Evolutionary conservation across 768 basidiomycete species (phyloP).

Genomic region (Suillus discolor): DNA sequence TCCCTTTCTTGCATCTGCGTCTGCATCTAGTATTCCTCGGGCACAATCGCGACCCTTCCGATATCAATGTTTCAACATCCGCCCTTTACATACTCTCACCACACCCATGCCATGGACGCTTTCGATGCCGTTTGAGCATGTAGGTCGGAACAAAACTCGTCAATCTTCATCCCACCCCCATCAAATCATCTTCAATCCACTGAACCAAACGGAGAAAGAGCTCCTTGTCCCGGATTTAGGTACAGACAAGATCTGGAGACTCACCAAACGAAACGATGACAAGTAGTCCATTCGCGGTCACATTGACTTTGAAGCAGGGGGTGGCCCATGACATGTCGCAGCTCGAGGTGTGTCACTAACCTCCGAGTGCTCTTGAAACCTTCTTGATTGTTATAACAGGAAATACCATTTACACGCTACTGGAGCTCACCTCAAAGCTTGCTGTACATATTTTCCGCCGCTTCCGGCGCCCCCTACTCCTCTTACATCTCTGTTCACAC

Average conservation of each 20-base stretch:
- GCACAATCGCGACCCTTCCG: constrained; percentile 58
- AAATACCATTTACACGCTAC: constrained; percentile 62
- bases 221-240: constrained; percentile 79
- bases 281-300: constrained; percentile 54
- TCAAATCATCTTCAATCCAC: constrained; percentile 50
- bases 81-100: constrained; percentile 46
- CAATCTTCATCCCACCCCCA: constrained; percentile 81
- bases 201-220: constrained; percentile 52
- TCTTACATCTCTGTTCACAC: constrained; percentile 45
- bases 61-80: constrained; percentile 49
- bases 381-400: constrained; percentile 39
- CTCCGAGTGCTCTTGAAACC: not conserved
- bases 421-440: constrained; percentile 65
- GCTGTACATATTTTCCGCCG: constrained; percentile 55
- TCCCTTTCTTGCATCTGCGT: constrained; percentile 1
- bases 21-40: constrained; percentile 64
- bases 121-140: constrained; percentile 45
- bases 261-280: constrained; percentile 45
- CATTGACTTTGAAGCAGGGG: constrained; percentile 53
- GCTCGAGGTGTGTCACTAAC: constrained; percentile 47
- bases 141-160: constrained; percentile 65
- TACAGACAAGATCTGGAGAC: constrained; percentile 64
- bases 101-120: constrained; percentile 37
- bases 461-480: constrained; percentile 42
- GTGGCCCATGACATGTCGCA: constrained; percentile 73